These are phyloP conservation scores for Zelopaecilomyces penicillatus DNA, from an alignment of 2,329 filamentous ascomycete genomes.

Conservation along the genomic window DNA sequence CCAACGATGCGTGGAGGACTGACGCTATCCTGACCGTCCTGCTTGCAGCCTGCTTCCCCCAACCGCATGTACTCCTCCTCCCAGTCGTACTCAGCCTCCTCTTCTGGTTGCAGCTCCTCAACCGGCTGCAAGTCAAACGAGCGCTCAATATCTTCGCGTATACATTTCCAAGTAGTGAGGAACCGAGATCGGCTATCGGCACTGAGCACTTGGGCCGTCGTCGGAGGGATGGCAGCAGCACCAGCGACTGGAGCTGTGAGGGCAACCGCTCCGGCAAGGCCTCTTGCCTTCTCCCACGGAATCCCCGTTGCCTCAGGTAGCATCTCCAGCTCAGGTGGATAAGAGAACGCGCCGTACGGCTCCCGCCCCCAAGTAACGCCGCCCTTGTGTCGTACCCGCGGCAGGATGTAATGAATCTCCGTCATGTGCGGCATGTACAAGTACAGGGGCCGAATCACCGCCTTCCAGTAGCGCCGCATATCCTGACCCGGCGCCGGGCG, in stretches of 20 bases:
- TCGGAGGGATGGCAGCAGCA: not conserved
- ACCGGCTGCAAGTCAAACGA: not conserved
- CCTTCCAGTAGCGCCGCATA: conserved; percentile 15
- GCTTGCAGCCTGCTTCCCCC: too few species aligned
- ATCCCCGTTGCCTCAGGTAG: conserved; percentile 15
- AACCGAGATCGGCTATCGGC: not conserved
- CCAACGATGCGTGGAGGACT: conserved; percentile 8
- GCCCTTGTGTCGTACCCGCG: conserved; percentile 17
- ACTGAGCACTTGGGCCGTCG: not conserved
- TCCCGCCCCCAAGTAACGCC: conserved; percentile 19
- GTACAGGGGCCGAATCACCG: conserved; percentile 13
- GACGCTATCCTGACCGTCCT: too few species aligned
- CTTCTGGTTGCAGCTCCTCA: too few species aligned
- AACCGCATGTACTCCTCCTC: too few species aligned
- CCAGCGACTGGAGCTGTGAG: conserved; percentile 1
- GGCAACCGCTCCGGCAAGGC: not conserved
- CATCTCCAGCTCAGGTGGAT: conserved; percentile 10
- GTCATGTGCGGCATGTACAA: conserved; percentile 16
- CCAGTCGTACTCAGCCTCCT: too few species aligned
- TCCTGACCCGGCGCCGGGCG: conserved; percentile 12
- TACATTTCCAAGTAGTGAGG: conserved; percentile 1
- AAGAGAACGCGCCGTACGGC: conserved; percentile 14
- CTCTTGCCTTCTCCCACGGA: conserved; percentile 15
- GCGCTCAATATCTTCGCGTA: conserved; percentile 2
- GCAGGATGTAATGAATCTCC: conserved; percentile 20